Base-by-base conservation (phyloP, 345 rosid genomes). In the Cochlearia excelsa region DNA sequence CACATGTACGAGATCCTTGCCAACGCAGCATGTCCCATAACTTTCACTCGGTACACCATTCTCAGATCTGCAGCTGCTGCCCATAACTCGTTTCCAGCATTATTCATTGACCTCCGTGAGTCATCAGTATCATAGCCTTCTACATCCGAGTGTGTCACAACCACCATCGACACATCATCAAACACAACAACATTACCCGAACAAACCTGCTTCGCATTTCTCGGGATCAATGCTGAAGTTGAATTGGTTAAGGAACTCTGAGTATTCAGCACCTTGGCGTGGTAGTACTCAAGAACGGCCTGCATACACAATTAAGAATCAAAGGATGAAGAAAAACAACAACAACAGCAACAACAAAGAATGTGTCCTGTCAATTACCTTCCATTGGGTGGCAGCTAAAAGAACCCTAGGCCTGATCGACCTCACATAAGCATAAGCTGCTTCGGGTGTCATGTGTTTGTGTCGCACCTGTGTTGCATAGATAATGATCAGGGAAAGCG, bases 341-440 rank as follows among this genome's bases (percentile, higher is more conserved):
- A 11, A 11, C 34, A 30, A 16, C 1, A 34, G 38, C 9, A 46
- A 57, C n/a, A 47, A 46, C 30, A 42, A 49, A 23, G 6, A 49
- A 29, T 1, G 35, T 16, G 31, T 4, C 7, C 40, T 60, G 37
- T 44, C 16, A 10, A 46, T 28, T 84, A 90, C 99, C 97, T 82
- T 81, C 95, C 88, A 79, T 73, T 94, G 96, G 65, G 95, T 69
- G 65, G 95, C 42, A 42, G 99, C 97, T 65, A 94, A 76, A 54
- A 76, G 88, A 53, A 94, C 97, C 71, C 99, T 84, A 54, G 96
- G 95, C 61, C 96, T 76, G 74, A 84, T 84, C 10, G 88, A 90
- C 66, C 70, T 87, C 58, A 93, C 88, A 59, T 83, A 82, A 48
- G 59, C 79, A 78, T 85, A 93, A 9, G 99, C 99, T 53, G 64